Evolutionary conservation across 306 rosid genomes (phyloP).

Genomic region (Arachis stenosperma): DNA sequence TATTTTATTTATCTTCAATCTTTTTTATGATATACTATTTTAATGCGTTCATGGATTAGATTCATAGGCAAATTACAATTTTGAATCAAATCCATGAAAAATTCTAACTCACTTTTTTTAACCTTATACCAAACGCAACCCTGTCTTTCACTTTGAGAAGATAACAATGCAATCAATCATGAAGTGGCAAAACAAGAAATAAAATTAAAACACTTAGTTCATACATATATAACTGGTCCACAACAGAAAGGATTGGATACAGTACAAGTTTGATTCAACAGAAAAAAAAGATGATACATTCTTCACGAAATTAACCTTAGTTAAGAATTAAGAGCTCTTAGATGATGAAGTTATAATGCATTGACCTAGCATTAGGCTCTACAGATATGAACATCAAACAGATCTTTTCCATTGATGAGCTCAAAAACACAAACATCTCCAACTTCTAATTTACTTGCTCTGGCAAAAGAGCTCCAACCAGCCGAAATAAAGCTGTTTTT

Average conservation of each 20-base stretch:
- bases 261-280: neutral
- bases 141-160: too few species aligned
- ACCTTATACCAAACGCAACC: too few species aligned
- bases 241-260: neutral
- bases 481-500: neutral
- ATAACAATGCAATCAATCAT: neutral
- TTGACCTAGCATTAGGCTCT: too few species aligned
- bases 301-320: too few species aligned
- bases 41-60: too few species aligned
- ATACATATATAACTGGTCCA: neutral
- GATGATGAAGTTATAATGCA: too few species aligned
- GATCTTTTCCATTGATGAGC: neutral
- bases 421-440: conserved; percentile 20
- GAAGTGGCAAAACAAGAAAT: neutral
- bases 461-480: neutral
- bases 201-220: neutral
- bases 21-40: too few species aligned
- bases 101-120: too few species aligned
- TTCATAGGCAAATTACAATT: too few species aligned
- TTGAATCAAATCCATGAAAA: too few species aligned
- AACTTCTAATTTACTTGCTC: neutral
- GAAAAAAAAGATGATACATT: neutral
- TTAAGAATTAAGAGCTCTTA: too few species aligned
- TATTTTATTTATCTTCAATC: too few species aligned
- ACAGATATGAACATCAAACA: neutral